These are phyloP conservation scores for Polytrichum commune DNA, from an alignment of 225 moss, liverwort and hornwort genomes.

Conservation along the genomic window DNA sequence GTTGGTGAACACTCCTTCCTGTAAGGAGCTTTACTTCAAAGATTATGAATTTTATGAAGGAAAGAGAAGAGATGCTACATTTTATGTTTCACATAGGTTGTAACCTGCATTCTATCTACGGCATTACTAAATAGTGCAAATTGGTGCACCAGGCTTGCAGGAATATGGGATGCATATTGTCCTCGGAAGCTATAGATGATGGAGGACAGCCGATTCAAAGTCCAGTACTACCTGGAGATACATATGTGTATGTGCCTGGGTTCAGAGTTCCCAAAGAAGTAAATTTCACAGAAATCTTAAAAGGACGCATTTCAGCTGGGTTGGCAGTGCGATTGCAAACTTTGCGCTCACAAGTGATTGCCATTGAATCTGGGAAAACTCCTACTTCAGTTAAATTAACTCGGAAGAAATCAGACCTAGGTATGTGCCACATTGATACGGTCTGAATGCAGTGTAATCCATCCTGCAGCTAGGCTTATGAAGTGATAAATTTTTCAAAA, in stretches of 20 bases:
- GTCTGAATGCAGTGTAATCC: background rate
- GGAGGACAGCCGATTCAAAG: conserved; percentile 15
- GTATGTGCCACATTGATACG: background rate
- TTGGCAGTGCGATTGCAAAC: conserved; percentile 22
- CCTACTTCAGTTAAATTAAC: conserved; percentile 14
- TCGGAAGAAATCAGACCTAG: conserved; percentile 26
- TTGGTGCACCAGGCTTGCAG: conserved; percentile 17
- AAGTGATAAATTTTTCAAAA: background rate
- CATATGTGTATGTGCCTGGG: conserved; percentile 34
- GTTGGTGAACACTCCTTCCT: no score
- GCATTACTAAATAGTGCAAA: no score
- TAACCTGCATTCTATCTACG: no score
- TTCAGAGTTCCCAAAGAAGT: conserved; percentile 25
- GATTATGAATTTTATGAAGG: no score
- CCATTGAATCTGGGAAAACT: background rate
- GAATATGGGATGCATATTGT: conserved; percentile 50
- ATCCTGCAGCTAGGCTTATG: background rate
- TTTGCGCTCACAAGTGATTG: conserved; percentile 28
- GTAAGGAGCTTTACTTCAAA: no score
- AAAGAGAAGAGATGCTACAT: no score
- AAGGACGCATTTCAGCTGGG: conserved; percentile 22
- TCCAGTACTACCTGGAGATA: conserved; percentile 20
- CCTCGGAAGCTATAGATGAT: conserved; percentile 39
- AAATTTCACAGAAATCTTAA: conserved; percentile 19
- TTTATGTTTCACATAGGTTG: no score